These are phyloP conservation scores for Rhodotorula sp. DNA, from an alignment of 1,284 basidiomycete genomes.

Conservation along the genomic window DNA sequence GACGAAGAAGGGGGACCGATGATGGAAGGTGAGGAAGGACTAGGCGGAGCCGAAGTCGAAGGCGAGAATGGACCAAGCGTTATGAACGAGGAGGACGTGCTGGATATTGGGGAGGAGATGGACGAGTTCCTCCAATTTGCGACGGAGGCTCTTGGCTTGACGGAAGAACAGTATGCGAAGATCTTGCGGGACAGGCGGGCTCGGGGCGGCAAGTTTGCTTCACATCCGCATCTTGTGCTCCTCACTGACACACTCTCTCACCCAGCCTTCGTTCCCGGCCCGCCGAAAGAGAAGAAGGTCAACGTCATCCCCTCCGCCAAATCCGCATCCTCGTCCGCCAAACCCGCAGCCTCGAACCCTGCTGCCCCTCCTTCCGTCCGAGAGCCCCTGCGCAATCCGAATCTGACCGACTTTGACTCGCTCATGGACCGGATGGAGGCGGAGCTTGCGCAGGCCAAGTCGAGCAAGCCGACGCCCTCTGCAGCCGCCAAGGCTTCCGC, in stretches of 20 bases:
- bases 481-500: neutral
- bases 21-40: slow-evolving; percentile 29
- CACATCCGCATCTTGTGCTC: too few relatives aligned
- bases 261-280: slow-evolving; percentile 66
- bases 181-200: slow-evolving; percentile 71
- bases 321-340: slow-evolving; percentile 4
- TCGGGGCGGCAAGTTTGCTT: slow-evolving; percentile 62
- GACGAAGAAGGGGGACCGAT: slow-evolving; percentile 29
- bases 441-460: slow-evolving; percentile 55
- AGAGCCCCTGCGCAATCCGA: slow-evolving; percentile 53
- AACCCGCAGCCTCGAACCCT: neutral
- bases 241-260: too few relatives aligned
- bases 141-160: slow-evolving; percentile 79
- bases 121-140: slow-evolving; percentile 92
- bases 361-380: neutral
- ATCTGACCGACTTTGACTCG: slow-evolving; percentile 84
- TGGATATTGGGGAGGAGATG: slow-evolving; percentile 83
- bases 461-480: neutral
- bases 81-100: slow-evolving; percentile 53
- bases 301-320: slow-evolving; percentile 30
- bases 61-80: slow-evolving; percentile 58
- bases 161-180: slow-evolving; percentile 73
- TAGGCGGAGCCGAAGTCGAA: slow-evolving; percentile 37
- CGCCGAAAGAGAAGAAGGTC: slow-evolving; percentile 34
- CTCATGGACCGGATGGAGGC: slow-evolving; percentile 93